phyloP scores from a whole-genome alignment of 148 eudicot genomes.

The Vaccinium corymbosum region DNA sequence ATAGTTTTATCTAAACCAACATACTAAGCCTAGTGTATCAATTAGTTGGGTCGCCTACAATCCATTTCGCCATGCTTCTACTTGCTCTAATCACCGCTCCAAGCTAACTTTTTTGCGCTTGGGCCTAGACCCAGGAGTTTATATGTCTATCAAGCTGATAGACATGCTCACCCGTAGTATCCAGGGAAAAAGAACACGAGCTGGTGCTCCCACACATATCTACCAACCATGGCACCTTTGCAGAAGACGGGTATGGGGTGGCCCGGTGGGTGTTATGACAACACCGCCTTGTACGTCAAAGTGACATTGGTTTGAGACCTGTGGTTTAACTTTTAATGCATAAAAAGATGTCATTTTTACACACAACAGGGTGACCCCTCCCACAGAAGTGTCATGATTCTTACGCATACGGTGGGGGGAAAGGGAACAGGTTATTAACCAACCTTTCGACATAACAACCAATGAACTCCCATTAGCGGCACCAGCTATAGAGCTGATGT shows the following conservation, averaged over 20 bases:
- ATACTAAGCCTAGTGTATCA: not conserved
- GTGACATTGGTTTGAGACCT: not conserved
- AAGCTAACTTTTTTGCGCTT: not conserved
- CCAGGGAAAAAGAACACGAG: not conserved
- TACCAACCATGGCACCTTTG: not conserved
- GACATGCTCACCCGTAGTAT: not conserved
- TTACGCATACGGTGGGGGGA: not conserved
- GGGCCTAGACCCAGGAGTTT: not conserved
- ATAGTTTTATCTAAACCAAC: not conserved
- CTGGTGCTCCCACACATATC: not conserved
- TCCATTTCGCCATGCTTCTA: not conserved
- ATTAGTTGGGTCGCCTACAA: not conserved
- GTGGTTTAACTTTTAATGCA: not conserved
- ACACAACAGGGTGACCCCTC: not conserved
- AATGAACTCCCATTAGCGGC: conserved; percentile 44
- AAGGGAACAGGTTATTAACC: conserved; percentile 11
- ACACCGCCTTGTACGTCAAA: not conserved
- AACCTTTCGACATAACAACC: conserved; percentile 51
- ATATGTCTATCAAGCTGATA: too few species aligned
- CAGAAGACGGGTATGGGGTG: not conserved
- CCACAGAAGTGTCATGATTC: not conserved
- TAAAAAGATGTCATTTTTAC: not conserved
- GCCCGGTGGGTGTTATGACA: not conserved
- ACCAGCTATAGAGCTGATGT: conserved; percentile 49
- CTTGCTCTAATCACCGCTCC: not conserved